These are phyloP conservation scores for Blastobotrys illinoisensis DNA, from an alignment of 1,139 yeast species.

Conservation along the genomic window DNA sequence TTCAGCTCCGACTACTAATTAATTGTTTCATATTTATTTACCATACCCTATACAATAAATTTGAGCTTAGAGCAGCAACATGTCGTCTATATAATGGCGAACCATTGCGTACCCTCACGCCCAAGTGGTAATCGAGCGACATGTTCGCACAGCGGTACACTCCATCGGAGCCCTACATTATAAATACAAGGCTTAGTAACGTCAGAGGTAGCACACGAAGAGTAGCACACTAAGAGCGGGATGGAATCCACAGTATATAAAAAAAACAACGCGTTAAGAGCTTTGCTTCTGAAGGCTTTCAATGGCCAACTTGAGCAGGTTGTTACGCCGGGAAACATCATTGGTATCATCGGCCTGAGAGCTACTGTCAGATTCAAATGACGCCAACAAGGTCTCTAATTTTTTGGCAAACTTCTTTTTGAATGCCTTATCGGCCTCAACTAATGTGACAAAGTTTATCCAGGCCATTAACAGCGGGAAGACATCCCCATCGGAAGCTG, in stretches of 20 bases:
- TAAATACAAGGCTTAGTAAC: too few relatives aligned
- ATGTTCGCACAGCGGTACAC: too few relatives aligned
- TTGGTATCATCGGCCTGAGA: not conserved
- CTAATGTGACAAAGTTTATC: conserved; percentile 49
- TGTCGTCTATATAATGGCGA: too few relatives aligned
- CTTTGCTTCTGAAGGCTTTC: not conserved
- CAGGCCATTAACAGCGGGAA: conserved; percentile 47
- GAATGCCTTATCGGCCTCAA: conserved; percentile 29
- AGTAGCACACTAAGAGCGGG: too few relatives aligned
- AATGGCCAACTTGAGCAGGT: not conserved
- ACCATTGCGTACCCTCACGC: too few relatives aligned
- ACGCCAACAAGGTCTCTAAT: not conserved
- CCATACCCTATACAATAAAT: not conserved
- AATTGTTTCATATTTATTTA: not conserved
- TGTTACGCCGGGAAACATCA: not conserved
- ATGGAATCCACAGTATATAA: too few relatives aligned
- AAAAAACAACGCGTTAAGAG: too few relatives aligned
- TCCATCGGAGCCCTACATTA: too few relatives aligned
- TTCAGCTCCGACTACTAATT: not conserved
- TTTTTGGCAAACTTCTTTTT: conserved; percentile 8
- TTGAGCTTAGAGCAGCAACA: too few relatives aligned
- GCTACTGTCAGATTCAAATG: not conserved
- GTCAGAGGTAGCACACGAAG: too few relatives aligned
- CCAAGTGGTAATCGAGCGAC: too few relatives aligned
- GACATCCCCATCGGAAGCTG: conserved; percentile 27